Evolutionary conservation across 805 yeast genomes (phyloP), one percentile per base, ranked within the genome.

Genomic region (Zygosaccharomyces kombuchaensis): DNA sequence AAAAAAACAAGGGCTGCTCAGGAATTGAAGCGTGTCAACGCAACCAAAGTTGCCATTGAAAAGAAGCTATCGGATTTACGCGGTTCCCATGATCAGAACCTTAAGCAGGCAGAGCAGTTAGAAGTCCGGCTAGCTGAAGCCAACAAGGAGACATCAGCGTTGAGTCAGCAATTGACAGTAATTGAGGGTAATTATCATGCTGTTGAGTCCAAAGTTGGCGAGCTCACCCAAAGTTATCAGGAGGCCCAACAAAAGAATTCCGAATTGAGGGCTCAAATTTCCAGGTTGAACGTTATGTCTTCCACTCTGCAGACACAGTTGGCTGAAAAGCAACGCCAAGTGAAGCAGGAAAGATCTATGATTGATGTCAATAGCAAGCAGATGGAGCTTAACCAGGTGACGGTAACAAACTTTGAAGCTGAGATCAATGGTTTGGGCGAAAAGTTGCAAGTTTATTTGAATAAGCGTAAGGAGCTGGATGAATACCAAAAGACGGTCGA

Each of bases 121-220:
- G 91, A 89, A 63, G 65, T 74, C 9, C 73, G 76, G 32, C 72
- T 88, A 53, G 65, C 67, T n/a, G 66, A 74, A 6, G 77, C 89
- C 0, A 78, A 74, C 37, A 73, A 71, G 44, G 96, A 89, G 58
- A 75, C 83, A 5, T 88, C 82, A 46, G 74, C 78, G 34, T 69
- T 89, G 53, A 72, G 84, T 55, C 79, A 86, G 44, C 90, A 87
- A 56, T 72, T 87, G 1, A 77, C 87, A 0, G 74, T 86, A 35
- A 76, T 85, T 2, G 96, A 89, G 62, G 95, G 95, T 9, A 84
- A 78, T 55, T 76, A 77, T 57, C 84, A 86, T 62, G 80, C 85
- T 4, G 74, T 83, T 38, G 85, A 87, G 48, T 63, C 79, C 0
- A 80, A 84, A 51, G 71, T 84, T 51, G 80, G 78, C 53, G 77